Base-by-base conservation (phyloP, 164 flowering plant species). In the Santalum album region DNA sequence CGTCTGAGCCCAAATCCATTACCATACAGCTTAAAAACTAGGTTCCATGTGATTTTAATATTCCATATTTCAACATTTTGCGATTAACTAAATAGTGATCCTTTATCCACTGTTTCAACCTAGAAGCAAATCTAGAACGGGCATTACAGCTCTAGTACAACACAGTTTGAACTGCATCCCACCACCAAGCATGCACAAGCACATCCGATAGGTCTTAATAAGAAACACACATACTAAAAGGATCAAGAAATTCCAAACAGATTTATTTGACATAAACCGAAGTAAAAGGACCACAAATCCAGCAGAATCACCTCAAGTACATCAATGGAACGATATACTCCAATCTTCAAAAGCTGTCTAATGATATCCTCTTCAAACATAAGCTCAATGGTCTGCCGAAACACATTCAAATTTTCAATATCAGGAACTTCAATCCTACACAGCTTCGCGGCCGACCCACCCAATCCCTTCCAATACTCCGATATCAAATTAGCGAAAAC, bases 341-440 rank as follows among this genome's bases (percentile, higher is more conserved):
- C 98, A 29, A 73, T 51, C 62, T 75, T 81, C 54, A 73, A 19
- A 3, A 91, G 70, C 53, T 48, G 59, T 64, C 63, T 73, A 11
- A 67, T 25, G 7, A 78, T 65, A 65, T 85, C 78, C 17, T 75
- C 76, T 60, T 79, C 90, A 51, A 75, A 84, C 98, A 91, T 91
- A 32, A 91, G 75, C 83, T 84, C 95, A 57, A 91, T 79, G 10
- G 98, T 82, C 62, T 78, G 78, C 27, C 67, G 75, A 58, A 84
- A 91, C 3, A 75, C 71, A 23, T 56, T 70, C 75, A 91, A 60
- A 60, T 87, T 75, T 63, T 71, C 86, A 40, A 87, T 90, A 15
- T 87, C 96, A 9, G 75, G 79, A 26, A 87, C 96, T 64, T 86
- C 95, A 54, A 91, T 79, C 67, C 84, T 73, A 50, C 78, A 78